Evolutionary conservation across 2,329 filamentous ascomycete species (phyloP).

Genomic region (Penicillium italicum): DNA sequence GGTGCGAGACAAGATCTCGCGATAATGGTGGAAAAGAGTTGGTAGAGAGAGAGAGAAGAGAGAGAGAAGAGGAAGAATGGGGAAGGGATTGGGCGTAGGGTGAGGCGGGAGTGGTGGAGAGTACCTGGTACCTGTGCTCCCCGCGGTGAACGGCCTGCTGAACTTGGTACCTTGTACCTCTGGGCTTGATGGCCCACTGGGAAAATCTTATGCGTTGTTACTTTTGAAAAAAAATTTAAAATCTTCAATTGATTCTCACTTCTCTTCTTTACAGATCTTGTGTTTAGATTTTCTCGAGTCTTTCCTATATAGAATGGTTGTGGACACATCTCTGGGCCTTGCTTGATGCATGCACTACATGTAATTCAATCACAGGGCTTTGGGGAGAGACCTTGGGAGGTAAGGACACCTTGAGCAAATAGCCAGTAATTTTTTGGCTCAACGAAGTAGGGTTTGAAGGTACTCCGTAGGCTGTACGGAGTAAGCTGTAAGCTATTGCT

Average conservation of each 20-base stretch:
- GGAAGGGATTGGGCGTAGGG: conserved; percentile 13
- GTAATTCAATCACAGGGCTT: background rate
- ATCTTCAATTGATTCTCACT: background rate
- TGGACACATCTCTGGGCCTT: conserved; percentile 17
- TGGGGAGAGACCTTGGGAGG: background rate
- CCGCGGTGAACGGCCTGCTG: background rate
- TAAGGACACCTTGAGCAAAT: background rate
- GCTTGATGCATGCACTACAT: conserved; percentile 19
- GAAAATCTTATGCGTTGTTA: conserved; percentile 16
- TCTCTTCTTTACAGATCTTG: conserved; percentile 1
- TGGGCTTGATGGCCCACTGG: conserved; percentile 4
- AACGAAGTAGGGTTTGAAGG: too few species aligned
- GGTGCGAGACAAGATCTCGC: conserved; percentile 12
- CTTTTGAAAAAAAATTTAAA: conserved; percentile 6
- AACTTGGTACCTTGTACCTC: conserved; percentile 14
- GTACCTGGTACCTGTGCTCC: conserved; percentile 13
- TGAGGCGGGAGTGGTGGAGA: conserved; percentile 6
- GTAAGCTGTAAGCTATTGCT: background rate
- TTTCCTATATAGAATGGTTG: conserved; percentile 7
- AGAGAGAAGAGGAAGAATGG: conserved; percentile 9
- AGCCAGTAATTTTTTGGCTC: background rate
- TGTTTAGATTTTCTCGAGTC: conserved; percentile 25
- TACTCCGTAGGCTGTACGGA: background rate
- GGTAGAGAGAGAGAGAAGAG: conserved; percentile 10
- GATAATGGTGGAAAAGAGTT: conserved; percentile 11